Evolutionary conservation across 805 yeast species (phyloP), one percentile per base, ranked within the genome.

Genomic region (Priceomyces melissophilus): DNA sequence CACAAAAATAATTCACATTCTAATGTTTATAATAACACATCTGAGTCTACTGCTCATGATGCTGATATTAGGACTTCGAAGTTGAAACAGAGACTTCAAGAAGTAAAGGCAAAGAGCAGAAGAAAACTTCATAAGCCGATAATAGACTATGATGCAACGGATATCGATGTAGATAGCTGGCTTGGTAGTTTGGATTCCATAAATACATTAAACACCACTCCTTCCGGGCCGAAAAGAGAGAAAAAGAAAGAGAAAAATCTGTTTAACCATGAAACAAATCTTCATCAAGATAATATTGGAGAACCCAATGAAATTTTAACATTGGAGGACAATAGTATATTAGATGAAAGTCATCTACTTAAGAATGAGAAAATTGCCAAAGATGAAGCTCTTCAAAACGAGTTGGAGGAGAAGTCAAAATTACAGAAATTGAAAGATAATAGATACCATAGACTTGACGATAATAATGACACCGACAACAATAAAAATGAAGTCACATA

Each of bases 291-390:
- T 12, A 12, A 29, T 29, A 29, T n/a, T 29, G 32, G 61, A 3
- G 71, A 20, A 20, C 25, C 61, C n/a, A 66, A 69, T 5, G 76
- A 68, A 1, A 65, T 83, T 2, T 61, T 85, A 38, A 84, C 89
- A 0, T 62, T 84, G 37, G 72, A 78, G 36, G 87, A 81, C 47
- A 49, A 56, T n/a, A 58, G 60, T 15, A 45, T 75, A 11, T 47
- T 68, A 11, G 57, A 57, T 12, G 54, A 53, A 16, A 57, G 45
- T 4, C 67, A 58, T 32, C 53, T 49, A 20, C 53, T 81, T 25
- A 67, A 57, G 23, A 69, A 78, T 38, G 74, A 69, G n/a, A 57
- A 50, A 44, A 54, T 58, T 45, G 20, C 42, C 11, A 27, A 43
- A 45, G 42, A 52, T 12, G 50, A 55, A 2, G 65, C 60, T 42